Conservation (phyloP, 2,329 filamentous ascomycete species). For the Periglandula ipomoeae region DNA sequence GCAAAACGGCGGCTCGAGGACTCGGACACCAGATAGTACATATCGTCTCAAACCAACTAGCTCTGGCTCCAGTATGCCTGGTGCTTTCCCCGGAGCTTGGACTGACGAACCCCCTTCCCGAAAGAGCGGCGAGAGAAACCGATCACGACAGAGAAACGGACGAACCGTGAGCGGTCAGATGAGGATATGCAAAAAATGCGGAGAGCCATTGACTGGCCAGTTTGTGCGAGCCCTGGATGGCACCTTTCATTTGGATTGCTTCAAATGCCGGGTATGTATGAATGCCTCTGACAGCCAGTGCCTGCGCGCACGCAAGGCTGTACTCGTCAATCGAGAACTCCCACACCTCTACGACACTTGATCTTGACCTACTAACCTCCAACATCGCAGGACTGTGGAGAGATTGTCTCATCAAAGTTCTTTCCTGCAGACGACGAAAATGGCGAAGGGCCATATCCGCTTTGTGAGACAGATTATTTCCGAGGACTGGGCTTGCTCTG, state of each 20-base stretch:
- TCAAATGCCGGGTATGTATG: slow-evolving; percentile 77
- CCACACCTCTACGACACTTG: neutral
- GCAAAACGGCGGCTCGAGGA: slow-evolving; percentile 24
- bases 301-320: neutral
- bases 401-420: slow-evolving; percentile 97
- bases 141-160: slow-evolving; percentile 44
- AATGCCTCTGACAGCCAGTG: neutral
- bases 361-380: slow-evolving; percentile 8
- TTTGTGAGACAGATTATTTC: slow-evolving; percentile 98
- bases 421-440: slow-evolving; percentile 92
- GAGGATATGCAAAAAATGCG: slow-evolving; percentile 77
- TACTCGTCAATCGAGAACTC: neutral
- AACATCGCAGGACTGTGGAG: slow-evolving; percentile 70
- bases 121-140: slow-evolving; percentile 48
- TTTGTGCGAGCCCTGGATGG: slow-evolving; percentile 91
- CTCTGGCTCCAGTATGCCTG: slow-evolving; percentile 25
- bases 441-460: slow-evolving; percentile 77
- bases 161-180: slow-evolving; percentile 50
- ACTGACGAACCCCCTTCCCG: slow-evolving; percentile 33
- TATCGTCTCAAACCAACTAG: slow-evolving; percentile 24
- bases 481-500: slow-evolving; percentile 83
- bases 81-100: slow-evolving; percentile 20
- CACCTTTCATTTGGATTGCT: slow-evolving; percentile 95
- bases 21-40: slow-evolving; percentile 27
- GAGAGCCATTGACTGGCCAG: slow-evolving; percentile 79